Conservation (phyloP, 495 filamentous ascomycete species). For the Neurospora sublineolata region DNA sequence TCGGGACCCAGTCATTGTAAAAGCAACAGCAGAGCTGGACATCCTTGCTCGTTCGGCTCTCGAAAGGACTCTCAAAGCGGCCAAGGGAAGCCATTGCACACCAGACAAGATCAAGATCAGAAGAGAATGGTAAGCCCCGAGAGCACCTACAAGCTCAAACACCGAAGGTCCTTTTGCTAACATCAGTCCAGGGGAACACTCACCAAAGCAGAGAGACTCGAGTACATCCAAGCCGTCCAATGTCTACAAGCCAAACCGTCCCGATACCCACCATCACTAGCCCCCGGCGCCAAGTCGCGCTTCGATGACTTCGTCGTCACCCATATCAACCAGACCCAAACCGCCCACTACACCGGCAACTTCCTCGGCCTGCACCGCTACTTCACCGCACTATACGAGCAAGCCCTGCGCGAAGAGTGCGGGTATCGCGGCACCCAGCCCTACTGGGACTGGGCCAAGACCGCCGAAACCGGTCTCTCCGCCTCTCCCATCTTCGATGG, state of each 20-base stretch:
- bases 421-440: constrained; percentile 51
- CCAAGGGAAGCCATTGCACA: constrained; percentile 22
- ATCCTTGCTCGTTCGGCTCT: not conserved
- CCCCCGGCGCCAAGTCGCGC: constrained; percentile 28
- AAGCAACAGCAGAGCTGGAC: not conserved
- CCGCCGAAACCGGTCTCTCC: constrained; percentile 30
- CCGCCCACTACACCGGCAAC: constrained; percentile 53
- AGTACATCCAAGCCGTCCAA: constrained; percentile 51
- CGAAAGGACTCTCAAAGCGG: not conserved
- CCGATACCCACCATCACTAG: constrained; percentile 27
- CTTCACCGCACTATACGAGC: constrained; percentile 52
- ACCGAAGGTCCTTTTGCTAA: not conserved
- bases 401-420: constrained; percentile 58
- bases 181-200: constrained; percentile 34
- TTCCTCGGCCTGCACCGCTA: constrained; percentile 66
- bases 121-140: constrained; percentile 11
- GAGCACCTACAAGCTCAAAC: not conserved
- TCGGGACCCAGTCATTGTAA: not conserved
- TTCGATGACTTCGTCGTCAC: constrained; percentile 63
- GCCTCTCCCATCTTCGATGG: constrained; percentile 53
- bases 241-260: constrained; percentile 47
- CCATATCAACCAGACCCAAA: constrained; percentile 52
- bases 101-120: constrained; percentile 6
- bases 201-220: constrained; percentile 32
- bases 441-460: constrained; percentile 58